phyloP scores from a whole-genome alignment of 305 asterid genomes.

The Striga hermonthica region DNA sequence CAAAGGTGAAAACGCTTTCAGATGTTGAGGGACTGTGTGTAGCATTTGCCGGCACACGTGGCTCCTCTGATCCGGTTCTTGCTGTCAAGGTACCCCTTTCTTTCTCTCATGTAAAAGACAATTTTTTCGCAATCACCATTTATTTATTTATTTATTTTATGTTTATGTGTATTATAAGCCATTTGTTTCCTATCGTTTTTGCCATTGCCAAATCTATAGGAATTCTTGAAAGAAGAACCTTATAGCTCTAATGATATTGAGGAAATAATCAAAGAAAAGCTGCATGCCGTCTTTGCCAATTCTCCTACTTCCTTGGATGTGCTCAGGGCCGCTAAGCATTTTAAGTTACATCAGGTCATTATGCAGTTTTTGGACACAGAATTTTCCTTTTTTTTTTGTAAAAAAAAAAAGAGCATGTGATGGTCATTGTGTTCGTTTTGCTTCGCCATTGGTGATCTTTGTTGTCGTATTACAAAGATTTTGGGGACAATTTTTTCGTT shows the following conservation, averaged over 20 bases:
- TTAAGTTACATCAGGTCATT: slow-evolving; percentile 77
- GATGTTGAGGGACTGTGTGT: slow-evolving; percentile 83
- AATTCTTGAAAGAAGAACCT: slow-evolving; percentile 68
- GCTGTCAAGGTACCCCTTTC: slow-evolving; percentile 66
- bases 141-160: not conserved
- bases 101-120: not conserved
- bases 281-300: slow-evolving; percentile 53
- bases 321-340: slow-evolving; percentile 68
- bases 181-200: slow-evolving; percentile 16
- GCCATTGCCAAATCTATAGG: slow-evolving; percentile 46
- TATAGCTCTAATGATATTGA: slow-evolving; percentile 68
- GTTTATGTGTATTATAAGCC: not conserved
- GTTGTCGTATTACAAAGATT: not conserved
- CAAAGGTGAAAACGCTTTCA: slow-evolving; percentile 72
- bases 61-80: slow-evolving; percentile 79
- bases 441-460: not conserved
- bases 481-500: not conserved
- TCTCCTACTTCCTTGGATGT: slow-evolving; percentile 89
- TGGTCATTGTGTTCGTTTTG: no score
- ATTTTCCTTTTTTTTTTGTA: no score
- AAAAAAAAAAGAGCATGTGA: no score
- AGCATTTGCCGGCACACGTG: slow-evolving; percentile 58
- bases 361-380: not conserved
- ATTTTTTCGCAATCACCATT: no score
- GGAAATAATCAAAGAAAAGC: slow-evolving; percentile 51